phyloP scores from a whole-genome alignment of 164 flowering plant genomes.

The Vitis vinifera region DNA sequence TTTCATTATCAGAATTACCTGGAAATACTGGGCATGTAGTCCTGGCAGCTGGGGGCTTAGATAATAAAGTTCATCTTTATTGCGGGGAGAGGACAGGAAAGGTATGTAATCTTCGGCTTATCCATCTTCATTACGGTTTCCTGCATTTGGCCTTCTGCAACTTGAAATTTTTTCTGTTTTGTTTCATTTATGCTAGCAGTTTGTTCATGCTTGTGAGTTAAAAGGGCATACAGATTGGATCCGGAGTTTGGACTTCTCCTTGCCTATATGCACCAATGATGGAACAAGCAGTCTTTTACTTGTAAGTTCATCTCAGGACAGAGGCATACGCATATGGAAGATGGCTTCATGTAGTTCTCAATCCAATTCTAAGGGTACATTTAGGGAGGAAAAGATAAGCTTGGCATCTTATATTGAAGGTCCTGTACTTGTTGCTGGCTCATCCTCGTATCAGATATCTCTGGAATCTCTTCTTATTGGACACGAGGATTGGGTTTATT shows the following conservation, averaged over 20 bases:
- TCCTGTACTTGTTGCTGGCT: conserved; percentile 66
- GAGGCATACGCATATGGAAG: conserved; percentile 94
- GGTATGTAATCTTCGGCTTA: conserved; percentile 33
- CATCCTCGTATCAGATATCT: conserved; percentile 74
- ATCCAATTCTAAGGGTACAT: conserved; percentile 21
- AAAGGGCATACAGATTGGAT: conserved; percentile 99
- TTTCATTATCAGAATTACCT: conserved; percentile 82
- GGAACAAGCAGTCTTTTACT: conserved; percentile 54
- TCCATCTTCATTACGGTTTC: neutral
- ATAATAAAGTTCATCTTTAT: conserved; percentile 85
- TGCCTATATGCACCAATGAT: conserved; percentile 47
- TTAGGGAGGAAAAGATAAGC: conserved; percentile 48
- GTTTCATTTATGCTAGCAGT: conserved; percentile 40
- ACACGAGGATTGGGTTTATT: conserved; percentile 99
- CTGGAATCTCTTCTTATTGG: conserved; percentile 91
- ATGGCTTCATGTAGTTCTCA: conserved; percentile 32
- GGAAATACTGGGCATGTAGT: conserved; percentile 52
- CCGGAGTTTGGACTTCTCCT: conserved; percentile 89
- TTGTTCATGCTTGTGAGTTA: conserved; percentile 78
- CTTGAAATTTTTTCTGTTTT: conserved; percentile 3
- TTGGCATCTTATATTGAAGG: conserved; percentile 87
- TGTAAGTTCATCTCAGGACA: conserved; percentile 96
- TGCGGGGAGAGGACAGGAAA: conserved; percentile 71
- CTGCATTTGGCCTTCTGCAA: conserved; percentile 3
- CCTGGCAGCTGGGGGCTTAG: conserved; percentile 94